Base-by-base conservation (phyloP, 371 early-diverging fungal genomes). In the Thermomucor indicae-seudaticae region DNA sequence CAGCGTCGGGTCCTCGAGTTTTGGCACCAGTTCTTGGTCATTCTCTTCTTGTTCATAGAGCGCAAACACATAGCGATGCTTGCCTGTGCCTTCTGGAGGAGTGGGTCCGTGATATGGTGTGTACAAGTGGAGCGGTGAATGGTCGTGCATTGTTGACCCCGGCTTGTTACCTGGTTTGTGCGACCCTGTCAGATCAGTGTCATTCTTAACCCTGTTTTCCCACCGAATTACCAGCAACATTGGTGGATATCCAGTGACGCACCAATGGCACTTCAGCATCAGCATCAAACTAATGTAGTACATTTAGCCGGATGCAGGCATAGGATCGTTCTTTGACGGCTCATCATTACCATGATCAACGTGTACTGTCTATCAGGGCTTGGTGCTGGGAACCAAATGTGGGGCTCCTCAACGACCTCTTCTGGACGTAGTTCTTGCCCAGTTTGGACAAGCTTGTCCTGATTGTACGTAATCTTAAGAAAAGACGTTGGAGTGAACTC, bases 201-300 rank as follows among this genome's bases (percentile, higher is more conserved):
- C 8, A n/a, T 47, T 11, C 2, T 34, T 44, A 14, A 27, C n/a
- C 24, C 0, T 14, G n/a, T 12, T 29, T 45, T 29, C 16, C 6
- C n/a, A n/a, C n/a, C n/a, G n/a, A 37, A 24, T 10, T 49, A 40
- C 49, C 52, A 12, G 54, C 49, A 24, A 64, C 53, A 44, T 68
- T 68, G 41, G 59, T 49, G 3, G 49, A 53, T 11, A 65, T 51
- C 69, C 69, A 68, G 28, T 64, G 69, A 42, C 59, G 53, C 20
- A 64, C 56, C 19, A 47, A 49, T 16, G 65, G 60, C 2, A 49
- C 62, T 11, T 55, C 24, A 1, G 65, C 49, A 44, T 68, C 69
- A 17, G 62, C 54, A 55, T 68, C 53, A 14, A 51, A n/a, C 62
- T 60, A 40, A 4, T 27, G 19, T 41, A 6, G 19, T 40, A 5